phyloP scores from a whole-genome alignment of 2,329 filamentous ascomycete species.

The Fusarium ambrosium region DNA sequence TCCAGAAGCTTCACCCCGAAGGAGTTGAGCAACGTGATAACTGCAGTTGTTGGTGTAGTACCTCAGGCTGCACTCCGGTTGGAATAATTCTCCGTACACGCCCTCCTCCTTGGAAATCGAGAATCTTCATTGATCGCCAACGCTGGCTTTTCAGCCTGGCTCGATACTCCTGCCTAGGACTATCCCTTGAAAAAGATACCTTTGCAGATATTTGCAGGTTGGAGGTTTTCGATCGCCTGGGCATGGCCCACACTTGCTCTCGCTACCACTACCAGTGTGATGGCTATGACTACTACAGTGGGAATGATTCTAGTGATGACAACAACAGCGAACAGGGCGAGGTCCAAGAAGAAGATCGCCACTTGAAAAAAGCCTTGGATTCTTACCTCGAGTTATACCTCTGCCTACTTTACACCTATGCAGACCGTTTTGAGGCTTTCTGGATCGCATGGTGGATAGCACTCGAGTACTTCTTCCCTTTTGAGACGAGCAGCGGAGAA shows the following conservation, averaged over 20 bases:
- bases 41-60: conserved; percentile 5
- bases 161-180: neutral
- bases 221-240: conserved; percentile 5
- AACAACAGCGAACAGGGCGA: neutral
- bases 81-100: neutral
- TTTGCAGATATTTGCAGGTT: conserved; percentile 3
- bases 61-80: neutral
- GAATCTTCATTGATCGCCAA: neutral
- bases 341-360: neutral
- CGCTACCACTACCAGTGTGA: neutral
- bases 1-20: neutral
- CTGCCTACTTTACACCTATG: neutral
- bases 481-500: neutral
- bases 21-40: neutral
- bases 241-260: conserved; percentile 10
- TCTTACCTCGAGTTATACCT: neutral
- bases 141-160: neutral
- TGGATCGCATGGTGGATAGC: conserved; percentile 6
- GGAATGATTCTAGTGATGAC: neutral
- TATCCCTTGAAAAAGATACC: neutral
- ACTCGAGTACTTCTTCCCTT: neutral
- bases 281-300: neutral
- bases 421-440: neutral
- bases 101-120: no score
- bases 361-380: neutral